phyloP scores from a whole-genome alignment of 148 eudicot species.

The Cornus suecica region DNA sequence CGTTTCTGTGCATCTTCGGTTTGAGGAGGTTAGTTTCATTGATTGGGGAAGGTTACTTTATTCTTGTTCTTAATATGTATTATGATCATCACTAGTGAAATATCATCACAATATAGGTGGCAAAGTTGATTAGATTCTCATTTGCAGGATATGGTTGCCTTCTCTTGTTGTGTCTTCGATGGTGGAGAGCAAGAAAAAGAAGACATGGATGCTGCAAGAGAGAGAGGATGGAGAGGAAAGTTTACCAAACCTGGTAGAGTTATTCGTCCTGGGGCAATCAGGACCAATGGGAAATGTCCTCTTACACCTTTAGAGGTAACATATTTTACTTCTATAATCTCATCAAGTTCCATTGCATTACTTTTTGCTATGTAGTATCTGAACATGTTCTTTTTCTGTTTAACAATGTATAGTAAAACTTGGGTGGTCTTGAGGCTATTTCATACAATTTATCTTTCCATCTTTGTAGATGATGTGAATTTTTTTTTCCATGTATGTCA shows the following conservation, averaged over 20 bases:
- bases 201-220: slow-evolving; percentile 96
- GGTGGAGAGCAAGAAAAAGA: slow-evolving; percentile 72
- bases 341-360: background rate
- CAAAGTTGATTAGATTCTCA: slow-evolving; percentile 6
- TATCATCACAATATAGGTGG: background rate
- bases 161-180: slow-evolving; percentile 91
- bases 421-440: too few relatives aligned
- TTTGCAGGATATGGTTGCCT: slow-evolving; percentile 97
- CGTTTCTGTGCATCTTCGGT: slow-evolving; percentile 97
- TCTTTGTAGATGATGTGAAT: too few relatives aligned
- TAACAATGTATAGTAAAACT: too few relatives aligned
- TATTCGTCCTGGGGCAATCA: slow-evolving; percentile 84
- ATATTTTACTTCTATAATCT: background rate
- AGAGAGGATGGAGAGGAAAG: slow-evolving; percentile 99
- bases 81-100: background rate
- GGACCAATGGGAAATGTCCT: slow-evolving; percentile 92
- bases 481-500: too few relatives aligned
- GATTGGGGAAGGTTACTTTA: background rate
- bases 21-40: slow-evolving; percentile 84
- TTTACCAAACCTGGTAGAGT: slow-evolving; percentile 89
- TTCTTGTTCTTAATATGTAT: background rate
- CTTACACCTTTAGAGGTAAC: slow-evolving; percentile 95
- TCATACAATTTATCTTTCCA: too few relatives aligned
- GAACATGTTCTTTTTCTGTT: too few relatives aligned
- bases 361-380: background rate